These are phyloP conservation scores for Pythium myriotylum DNA, from an alignment of 352 stramenopile species.

Conservation along the genomic window DNA sequence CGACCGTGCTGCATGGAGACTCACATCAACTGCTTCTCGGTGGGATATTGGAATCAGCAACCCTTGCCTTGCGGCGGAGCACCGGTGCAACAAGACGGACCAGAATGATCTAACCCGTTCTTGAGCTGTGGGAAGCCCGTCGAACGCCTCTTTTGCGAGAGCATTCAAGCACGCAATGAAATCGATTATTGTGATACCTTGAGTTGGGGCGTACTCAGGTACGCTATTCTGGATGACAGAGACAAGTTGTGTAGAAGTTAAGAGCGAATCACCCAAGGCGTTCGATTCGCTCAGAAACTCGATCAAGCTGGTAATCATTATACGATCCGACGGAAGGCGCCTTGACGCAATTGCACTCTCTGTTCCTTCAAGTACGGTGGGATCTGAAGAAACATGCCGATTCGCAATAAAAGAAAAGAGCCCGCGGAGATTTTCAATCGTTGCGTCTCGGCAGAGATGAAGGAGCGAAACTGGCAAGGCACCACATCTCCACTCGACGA, in stretches of 20 bases:
- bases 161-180: slow-evolving; percentile 55
- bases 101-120: slow-evolving; percentile 58
- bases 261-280: slow-evolving; percentile 1
- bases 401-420: slow-evolving; percentile 33
- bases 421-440: slow-evolving; percentile 48
- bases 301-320: neutral
- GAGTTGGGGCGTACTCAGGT: slow-evolving; percentile 45
- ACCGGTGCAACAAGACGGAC: slow-evolving; percentile 42
- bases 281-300: slow-evolving; percentile 8
- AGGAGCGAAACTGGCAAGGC: slow-evolving; percentile 55
- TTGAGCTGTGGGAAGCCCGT: slow-evolving; percentile 19
- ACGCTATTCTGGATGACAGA: slow-evolving; percentile 36
- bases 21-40: slow-evolving; percentile 6
- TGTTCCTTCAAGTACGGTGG: neutral
- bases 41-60: neutral
- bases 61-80: slow-evolving; percentile 4
- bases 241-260: slow-evolving; percentile 16
- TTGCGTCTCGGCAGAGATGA: slow-evolving; percentile 51
- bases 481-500: slow-evolving; percentile 61
- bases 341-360: neutral
- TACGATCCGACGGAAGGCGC: neutral
- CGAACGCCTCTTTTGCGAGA: slow-evolving; percentile 44
- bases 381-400: neutral
- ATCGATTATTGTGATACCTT: slow-evolving; percentile 57
- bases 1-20: slow-evolving; percentile 13